Percentiles rank a stretch among this genome's conserved stretches.
Conservation (phyloP, 1,139 yeast genomes). For the Candida glucosophila region DNA sequence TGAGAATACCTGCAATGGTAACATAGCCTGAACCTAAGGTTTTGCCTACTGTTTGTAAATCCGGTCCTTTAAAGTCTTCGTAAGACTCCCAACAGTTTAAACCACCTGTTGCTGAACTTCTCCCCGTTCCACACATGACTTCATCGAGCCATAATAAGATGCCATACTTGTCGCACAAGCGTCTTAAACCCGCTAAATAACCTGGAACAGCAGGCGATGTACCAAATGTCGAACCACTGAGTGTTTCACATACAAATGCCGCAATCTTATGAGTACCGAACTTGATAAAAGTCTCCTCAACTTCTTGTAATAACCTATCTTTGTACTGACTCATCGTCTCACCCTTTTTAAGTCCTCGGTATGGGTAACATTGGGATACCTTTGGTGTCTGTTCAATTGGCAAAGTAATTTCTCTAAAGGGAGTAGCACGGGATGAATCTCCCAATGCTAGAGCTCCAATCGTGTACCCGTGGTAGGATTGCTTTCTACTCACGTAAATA, state of each 20-base stretch:
- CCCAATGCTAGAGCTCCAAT: constrained; percentile 45
- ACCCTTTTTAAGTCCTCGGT: constrained; percentile 36
- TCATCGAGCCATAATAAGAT: constrained; percentile 51
- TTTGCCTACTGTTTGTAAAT: constrained; percentile 54
- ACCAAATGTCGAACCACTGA: constrained; percentile 53
- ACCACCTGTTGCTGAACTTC: constrained; percentile 24
- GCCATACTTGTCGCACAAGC: constrained; percentile 50
- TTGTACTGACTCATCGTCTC: constrained; percentile 45
- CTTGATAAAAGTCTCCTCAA: constrained; percentile 40
- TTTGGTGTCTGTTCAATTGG: constrained; percentile 37
- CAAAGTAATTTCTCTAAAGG: constrained; percentile 33
- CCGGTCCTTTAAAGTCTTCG: constrained; percentile 39
- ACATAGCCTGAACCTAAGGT: constrained; percentile 58
- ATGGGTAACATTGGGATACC: constrained; percentile 40
- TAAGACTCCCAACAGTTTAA: constrained; percentile 41
- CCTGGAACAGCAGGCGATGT: constrained; percentile 50
- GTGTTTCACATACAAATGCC: constrained; percentile 46
- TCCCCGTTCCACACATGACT: constrained; percentile 61
- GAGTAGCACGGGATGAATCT: constrained; percentile 31
- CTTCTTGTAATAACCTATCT: constrained; percentile 33
- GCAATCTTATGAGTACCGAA: constrained; percentile 48
- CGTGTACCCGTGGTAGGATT: constrained; percentile 54
- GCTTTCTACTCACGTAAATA: constrained; percentile 44
- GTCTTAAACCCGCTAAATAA: constrained; percentile 45
- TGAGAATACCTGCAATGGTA: constrained; percentile 51